Conservation (phyloP, 345 rosid genomes). For the Anacardium occidentale region DNA sequence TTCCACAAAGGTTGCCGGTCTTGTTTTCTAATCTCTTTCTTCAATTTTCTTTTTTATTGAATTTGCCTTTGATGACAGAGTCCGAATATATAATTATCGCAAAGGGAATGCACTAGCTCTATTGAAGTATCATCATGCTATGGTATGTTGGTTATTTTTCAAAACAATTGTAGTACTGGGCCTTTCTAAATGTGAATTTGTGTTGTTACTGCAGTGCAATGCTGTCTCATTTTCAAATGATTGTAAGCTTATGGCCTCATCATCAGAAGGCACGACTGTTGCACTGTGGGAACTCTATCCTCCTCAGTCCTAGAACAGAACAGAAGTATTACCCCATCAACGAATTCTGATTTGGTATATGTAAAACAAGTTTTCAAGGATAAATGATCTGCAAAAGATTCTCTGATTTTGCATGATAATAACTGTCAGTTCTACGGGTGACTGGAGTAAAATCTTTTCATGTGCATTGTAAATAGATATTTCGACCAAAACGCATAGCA, state of each 20-base stretch:
- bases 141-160: slow-evolving; percentile 37
- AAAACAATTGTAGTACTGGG: too few relatives aligned
- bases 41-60: background rate
- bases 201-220: slow-evolving; percentile 54
- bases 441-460: too few relatives aligned
- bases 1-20: slow-evolving; percentile 11
- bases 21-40: background rate
- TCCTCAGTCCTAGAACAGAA: slow-evolving; percentile 44
- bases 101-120: slow-evolving; percentile 88
- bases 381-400: too few relatives aligned
- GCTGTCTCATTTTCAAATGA: slow-evolving; percentile 66
- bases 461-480: too few relatives aligned
- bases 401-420: too few relatives aligned
- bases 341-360: too few relatives aligned
- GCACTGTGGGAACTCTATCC: slow-evolving; percentile 90
- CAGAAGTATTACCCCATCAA: background rate
- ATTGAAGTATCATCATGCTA: slow-evolving; percentile 77
- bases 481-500: too few relatives aligned
- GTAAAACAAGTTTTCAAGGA: too few relatives aligned
- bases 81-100: slow-evolving; percentile 72
- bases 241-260: slow-evolving; percentile 73
- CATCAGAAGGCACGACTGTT: slow-evolving; percentile 77
- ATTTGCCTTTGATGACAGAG: slow-evolving; percentile 42
- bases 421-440: too few relatives aligned
- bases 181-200: background rate